phyloP scores from a whole-genome alignment of 441 rosid genomes.

The Gossypium davidsonii region DNA sequence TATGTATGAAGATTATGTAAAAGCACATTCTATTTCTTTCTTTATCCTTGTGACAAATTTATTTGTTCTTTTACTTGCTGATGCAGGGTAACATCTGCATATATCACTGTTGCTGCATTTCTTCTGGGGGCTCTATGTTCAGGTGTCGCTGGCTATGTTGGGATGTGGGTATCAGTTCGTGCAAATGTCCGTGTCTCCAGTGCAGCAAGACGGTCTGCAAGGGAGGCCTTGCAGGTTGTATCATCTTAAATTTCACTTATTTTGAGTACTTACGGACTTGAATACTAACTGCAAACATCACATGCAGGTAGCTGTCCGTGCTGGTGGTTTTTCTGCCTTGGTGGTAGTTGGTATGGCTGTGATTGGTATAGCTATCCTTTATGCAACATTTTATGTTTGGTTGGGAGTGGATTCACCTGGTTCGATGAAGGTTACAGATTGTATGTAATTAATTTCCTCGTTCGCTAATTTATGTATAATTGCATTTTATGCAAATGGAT shows the following conservation, averaged over 20 bases:
- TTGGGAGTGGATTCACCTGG: slow-evolving; percentile 82
- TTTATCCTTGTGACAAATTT: slow-evolving; percentile 12
- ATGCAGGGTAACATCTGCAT: slow-evolving; percentile 75
- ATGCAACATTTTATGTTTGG: slow-evolving; percentile 84
- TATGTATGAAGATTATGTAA: slow-evolving; percentile 15
- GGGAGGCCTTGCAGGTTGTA: slow-evolving; percentile 95
- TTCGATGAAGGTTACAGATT: slow-evolving; percentile 78
- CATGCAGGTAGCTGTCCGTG: slow-evolving; percentile 83
- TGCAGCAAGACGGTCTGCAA: slow-evolving; percentile 96
- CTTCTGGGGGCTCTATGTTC: slow-evolving; percentile 94
- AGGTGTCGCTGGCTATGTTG: slow-evolving; percentile 92
- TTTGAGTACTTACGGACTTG: slow-evolving; percentile 12
- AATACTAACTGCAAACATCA: slow-evolving; percentile 17
- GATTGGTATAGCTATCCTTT: slow-evolving; percentile 89
- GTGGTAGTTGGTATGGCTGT: slow-evolving; percentile 99
- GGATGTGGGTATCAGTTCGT: slow-evolving; percentile 99
- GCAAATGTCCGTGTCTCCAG: slow-evolving; percentile 97
- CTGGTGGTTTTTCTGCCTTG: slow-evolving; percentile 94
- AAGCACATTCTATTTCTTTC: background rate
- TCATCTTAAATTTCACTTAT: slow-evolving; percentile 11
- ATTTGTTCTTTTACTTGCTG: slow-evolving; percentile 22
- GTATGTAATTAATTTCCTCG: slow-evolving; percentile 44
- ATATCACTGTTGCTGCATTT: slow-evolving; percentile 87
- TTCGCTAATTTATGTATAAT: background rate
- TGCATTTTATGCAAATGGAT: background rate